Base-by-base conservation (phyloP, 805 yeast species). In the Lipomyces mesembrius region DNA sequence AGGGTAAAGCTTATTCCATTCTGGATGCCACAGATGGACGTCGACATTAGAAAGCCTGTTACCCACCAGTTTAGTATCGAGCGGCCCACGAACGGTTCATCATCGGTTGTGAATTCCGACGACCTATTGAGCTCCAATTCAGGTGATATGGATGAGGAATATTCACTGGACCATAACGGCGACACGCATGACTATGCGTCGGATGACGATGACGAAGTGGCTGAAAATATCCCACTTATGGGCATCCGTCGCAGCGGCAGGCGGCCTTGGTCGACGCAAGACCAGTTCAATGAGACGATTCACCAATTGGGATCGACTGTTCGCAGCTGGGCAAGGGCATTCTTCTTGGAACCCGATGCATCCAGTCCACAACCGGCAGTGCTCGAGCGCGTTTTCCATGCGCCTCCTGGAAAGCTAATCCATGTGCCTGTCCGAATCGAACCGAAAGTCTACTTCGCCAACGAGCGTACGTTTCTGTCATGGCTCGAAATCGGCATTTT, bases 381-480 rank as follows among this genome's bases (percentile, higher is more conserved):
- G 5, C 63, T 25, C 20, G 69, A 70, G 56, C 65, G 64, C 8
- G 63, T 61, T 8, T 71, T 64, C 59, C 60, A 61, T 27, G 71
- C 73, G 2, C 72, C 99, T 27, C 87, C 90, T 54, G 99, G 98
- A 1, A 93, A 92, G 78, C 83, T 85, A 57, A 91, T 95, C 66
- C 87, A 92, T 75, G 95, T 95, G 8, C 99, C 98, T 2, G 96
- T 95, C 51, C 86, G 99, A 75, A 93, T 95, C 49, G 99, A 95
- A 79, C 99, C 99, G 66, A 95, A 95, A 80, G 99, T 95, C n/a
- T 95, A 95, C 77, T 95, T 95, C 79, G 99, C 99, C 6, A 92
- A 96, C 29, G 99, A 95, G 79, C 87, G 99, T 80, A 95, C 99
- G 0, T 94, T 88, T 75, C 82, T 95, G 69, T 86, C 96, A 53